These are phyloP conservation scores for Cystofilobasidium ferigula DNA, from an alignment of 768 basidiomycete genomes.

Conservation along the genomic window DNA sequence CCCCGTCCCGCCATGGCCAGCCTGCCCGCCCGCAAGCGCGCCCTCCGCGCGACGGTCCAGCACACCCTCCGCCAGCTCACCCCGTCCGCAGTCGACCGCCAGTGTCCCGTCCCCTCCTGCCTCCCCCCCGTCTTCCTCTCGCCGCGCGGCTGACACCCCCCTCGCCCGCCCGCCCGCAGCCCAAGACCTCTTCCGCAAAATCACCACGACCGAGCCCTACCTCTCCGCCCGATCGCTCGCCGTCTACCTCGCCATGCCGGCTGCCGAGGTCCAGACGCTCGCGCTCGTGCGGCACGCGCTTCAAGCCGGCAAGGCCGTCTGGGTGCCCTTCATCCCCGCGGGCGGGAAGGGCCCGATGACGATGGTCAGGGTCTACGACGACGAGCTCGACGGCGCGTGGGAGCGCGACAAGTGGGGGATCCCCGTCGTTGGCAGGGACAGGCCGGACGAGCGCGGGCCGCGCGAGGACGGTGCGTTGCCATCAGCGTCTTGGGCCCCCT, in stretches of 20 bases:
- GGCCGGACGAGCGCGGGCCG: neutral
- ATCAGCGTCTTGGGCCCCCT: too few species aligned
- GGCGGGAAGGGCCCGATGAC: slow-evolving; percentile 15
- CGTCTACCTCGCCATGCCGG: slow-evolving; percentile 15
- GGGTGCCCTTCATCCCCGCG: slow-evolving; percentile 19
- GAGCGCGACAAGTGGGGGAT: slow-evolving; percentile 23
- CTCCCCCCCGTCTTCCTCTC: neutral
- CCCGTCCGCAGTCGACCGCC: slow-evolving; percentile 2
- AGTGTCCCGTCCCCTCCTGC: too few species aligned
- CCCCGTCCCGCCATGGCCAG: neutral
- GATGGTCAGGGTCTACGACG: slow-evolving; percentile 20
- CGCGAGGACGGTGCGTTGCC: slow-evolving; percentile 21
- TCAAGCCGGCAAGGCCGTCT: slow-evolving; percentile 13
- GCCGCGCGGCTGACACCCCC: neutral
- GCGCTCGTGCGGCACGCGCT: slow-evolving; percentile 20
- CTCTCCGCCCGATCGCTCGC: slow-evolving; percentile 10
- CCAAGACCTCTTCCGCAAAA: neutral
- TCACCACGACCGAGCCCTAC: slow-evolving; percentile 13
- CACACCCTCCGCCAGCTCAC: slow-evolving; percentile 3
- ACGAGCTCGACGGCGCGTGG: neutral
- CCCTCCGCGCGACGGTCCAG: slow-evolving; percentile 15
- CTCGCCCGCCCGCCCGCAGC: slow-evolving; percentile 1
- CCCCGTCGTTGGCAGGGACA: slow-evolving; percentile 6
- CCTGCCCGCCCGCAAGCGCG: slow-evolving; percentile 15
- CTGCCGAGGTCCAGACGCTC: slow-evolving; percentile 21